Evolutionary conservation across 768 basidiomycete species (phyloP), one percentile per base, ranked within the genome.

Genomic region (Collybiopsis luxurians): DNA sequence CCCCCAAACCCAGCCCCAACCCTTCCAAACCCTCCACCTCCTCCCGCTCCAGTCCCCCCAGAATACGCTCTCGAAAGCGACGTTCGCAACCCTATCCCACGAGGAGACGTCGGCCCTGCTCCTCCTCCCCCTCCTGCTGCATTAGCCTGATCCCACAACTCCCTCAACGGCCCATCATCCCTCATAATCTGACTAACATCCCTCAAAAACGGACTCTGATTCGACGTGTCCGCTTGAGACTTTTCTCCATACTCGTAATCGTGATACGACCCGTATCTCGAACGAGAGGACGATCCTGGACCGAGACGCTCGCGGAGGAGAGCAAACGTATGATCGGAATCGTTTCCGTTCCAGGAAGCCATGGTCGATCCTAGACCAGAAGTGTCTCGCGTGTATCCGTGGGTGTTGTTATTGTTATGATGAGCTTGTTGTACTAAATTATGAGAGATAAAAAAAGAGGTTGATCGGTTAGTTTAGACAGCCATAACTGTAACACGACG

Each of bases 151-250:
- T 76, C 78, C 89, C 89, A 92, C 3, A 91, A 75, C 60, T 90
- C 87, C 31, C 87, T 77, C 62, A 90, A 82, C 0, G 85, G 81
- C 3, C 82, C 84, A 55, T 92, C 89, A 64, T 91, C 89, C 48
- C 86, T 70, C 34, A 92, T 70, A 56, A 92, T 90, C 69, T 88
- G 84, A 5, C 83, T 84, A 17, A 93, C 87, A 67, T 94, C 90
- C 23, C 91, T 76, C n/a, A 90, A 82, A 67, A 94, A 93, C 0
- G 91, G 92, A 60, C 83, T 86, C 81, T 90, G 89, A 67, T 92
- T 93, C 28, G 89, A 88, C 40, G 82, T 70, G 69, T 92, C 79
- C 47, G 13, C 31, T 13, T 61, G 52, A n/a, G 11, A 34, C 36
- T 51, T 51, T 10, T 51, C 50, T 40, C 50, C 50, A 51, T 51